Percentiles rank a stretch among this genome's conserved stretches.
Conservation (phyloP, 1,284 basidiomycete species). For the Papiliotrema fonsecae region DNA sequence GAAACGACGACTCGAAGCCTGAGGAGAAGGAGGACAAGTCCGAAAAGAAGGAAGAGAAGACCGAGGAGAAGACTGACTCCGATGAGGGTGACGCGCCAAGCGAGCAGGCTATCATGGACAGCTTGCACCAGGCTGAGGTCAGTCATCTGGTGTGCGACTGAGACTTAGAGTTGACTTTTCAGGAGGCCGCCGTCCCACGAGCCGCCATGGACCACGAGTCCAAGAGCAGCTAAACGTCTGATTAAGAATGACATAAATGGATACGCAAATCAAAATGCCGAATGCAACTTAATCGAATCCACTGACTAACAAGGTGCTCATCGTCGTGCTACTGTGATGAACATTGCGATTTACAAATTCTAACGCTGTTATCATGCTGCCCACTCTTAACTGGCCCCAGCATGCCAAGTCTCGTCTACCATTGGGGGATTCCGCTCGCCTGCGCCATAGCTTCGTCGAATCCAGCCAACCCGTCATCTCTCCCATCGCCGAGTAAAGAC, state of each 20-base stretch:
- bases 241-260: neutral
- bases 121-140: conserved; percentile 23
- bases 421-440: conserved; percentile 13
- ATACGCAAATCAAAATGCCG: neutral
- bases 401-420: conserved; percentile 9
- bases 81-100: conserved; percentile 10
- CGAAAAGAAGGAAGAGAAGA: conserved; percentile 3
- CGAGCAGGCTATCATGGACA: conserved; percentile 15
- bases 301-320: too few species aligned
- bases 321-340: too few species aligned
- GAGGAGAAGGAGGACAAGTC: neutral
- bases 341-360: too few species aligned
- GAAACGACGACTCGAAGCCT: neutral
- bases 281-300: neutral
- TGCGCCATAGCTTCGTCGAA: conserved; percentile 31
- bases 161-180: neutral
- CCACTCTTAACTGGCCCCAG: too few species aligned
- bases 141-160: conserved; percentile 3
- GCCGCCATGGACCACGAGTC: conserved; percentile 12
- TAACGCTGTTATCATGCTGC: too few species aligned
- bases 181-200: conserved; percentile 12
- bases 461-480: conserved; percentile 19
- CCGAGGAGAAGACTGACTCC: conserved; percentile 5
- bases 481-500: neutral
- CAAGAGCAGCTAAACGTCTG: conserved; percentile 1